Base-by-base conservation (phyloP, 2,329 filamentous ascomycete genomes). In the Colletotrichum sp. region DNA sequence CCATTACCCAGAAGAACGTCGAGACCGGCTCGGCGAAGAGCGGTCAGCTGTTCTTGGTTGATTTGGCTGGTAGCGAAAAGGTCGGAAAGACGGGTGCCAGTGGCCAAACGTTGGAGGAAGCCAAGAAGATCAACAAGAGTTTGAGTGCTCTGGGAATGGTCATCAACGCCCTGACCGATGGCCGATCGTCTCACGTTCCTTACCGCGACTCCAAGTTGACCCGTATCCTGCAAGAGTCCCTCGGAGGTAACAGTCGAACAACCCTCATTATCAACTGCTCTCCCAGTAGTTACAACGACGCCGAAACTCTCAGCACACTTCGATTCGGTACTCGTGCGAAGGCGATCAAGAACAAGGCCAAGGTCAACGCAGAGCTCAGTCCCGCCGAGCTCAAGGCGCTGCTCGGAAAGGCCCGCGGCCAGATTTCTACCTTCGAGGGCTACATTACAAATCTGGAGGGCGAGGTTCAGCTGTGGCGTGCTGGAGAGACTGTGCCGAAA, bases 71-170 rank as follows among this genome's bases (percentile, higher is more conserved):
- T 89, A 98, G 95, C 82, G 97, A 99, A 87, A 99, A 99, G 88
- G 96, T 99, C 67, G 96, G 97, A 83, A 99, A 99, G 91, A 99
- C 97, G 34, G 97, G 97, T 80, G 97, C 97, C 77, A 98, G 95
- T 84, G 97, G 97, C 73, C 97, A 99, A 86, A 99, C 96, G 6
- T 90, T 99, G 58, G 97, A 99, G 85, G 97, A 99, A 85, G 97
- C 97, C 77, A 99, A 99, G 90, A 99, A 99, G 90, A 99, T 99
- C 91, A 99, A 99, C 91, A 99, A 99, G 91, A 98, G 96, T 90
- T 91, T 99, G 88, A 98, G 96, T 87, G 96, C 97, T 71, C 90
- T 99, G 76, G 97, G 97, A 81, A 99, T 98, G 96, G 97, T 99
- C 87, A 99, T 99, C 90, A 99, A 99, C 86, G 36, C 36, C 36